A percentile compares a stretch with the other conserved stretches of the same genome.
These are phyloP conservation scores for Tetrahymena elliotti DNA, from an alignment of 73 alveolate species.

Conservation along the genomic window DNA sequence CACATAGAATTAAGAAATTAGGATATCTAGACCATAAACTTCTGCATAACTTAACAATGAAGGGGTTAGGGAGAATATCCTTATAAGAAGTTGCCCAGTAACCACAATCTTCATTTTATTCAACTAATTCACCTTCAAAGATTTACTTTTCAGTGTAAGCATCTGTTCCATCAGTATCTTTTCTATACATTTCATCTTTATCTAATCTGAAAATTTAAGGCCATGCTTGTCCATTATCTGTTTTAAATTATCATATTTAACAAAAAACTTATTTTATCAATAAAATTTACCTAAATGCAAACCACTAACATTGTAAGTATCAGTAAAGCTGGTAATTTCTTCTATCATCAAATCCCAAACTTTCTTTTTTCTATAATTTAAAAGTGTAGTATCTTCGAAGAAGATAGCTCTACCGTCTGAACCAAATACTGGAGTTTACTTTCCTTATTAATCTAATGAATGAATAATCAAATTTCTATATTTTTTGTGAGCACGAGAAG, in stretches of 20 bases:
- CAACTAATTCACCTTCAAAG: conserved; percentile 84
- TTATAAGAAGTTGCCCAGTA: conserved; percentile 79
- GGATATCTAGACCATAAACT: conserved; percentile 86
- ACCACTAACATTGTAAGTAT: conserved; percentile 81
- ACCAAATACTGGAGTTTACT: conserved; percentile 81
- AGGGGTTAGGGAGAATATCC: conserved; percentile 93
- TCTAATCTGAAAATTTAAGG: conserved; percentile 91
- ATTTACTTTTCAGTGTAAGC: conserved; percentile 85
- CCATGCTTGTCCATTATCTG: conserved; percentile 95
- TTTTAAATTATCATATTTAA: neutral
- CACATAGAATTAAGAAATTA: conserved; percentile 89
- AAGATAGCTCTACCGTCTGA: conserved; percentile 81
- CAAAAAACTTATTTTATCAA: neutral
- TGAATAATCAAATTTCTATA: conserved; percentile 76
- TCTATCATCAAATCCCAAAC: conserved; percentile 86
- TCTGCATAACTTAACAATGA: conserved; percentile 83
- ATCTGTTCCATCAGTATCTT: conserved; percentile 91
- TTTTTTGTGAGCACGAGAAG: conserved; percentile 76
- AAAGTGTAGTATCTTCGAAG: conserved; percentile 33
- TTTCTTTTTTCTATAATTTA: conserved; percentile 70
- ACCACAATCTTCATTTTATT: conserved; percentile 77
- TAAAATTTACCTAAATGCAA: conserved; percentile 51
- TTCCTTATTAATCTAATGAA: conserved; percentile 82
- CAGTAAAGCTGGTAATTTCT: conserved; percentile 64
- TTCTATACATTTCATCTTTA: conserved; percentile 88